Evolutionary conservation across 1,284 basidiomycete genomes (phyloP).

Genomic region (Meripilus lineatus): DNA sequence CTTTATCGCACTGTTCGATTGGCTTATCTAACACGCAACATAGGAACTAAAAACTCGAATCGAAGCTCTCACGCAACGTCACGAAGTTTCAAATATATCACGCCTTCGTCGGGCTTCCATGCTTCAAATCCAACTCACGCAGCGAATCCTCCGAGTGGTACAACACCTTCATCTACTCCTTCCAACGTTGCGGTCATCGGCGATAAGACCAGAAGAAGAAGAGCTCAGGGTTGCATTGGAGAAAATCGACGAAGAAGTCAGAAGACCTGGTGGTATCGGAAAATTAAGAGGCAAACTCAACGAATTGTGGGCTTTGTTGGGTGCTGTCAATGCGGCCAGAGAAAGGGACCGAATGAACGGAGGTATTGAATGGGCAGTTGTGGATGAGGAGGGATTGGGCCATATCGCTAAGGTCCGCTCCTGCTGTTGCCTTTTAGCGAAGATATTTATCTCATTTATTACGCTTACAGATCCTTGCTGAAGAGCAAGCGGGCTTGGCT

Average conservation of each 20-base stretch:
- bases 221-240: constrained; percentile 65
- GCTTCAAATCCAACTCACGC: constrained; percentile 68
- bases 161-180: constrained; percentile 79
- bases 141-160: constrained; percentile 70
- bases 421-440: not conserved
- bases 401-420: constrained; percentile 67
- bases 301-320: constrained; percentile 83
- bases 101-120: constrained; percentile 64
- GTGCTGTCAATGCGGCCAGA: constrained; percentile 65
- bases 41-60: constrained; percentile 69
- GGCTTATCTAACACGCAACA: too few species aligned
- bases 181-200: constrained; percentile 70
- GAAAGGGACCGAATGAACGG: constrained; percentile 48
- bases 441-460: not conserved
- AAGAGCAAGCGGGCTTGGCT: constrained; percentile 77
- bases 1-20: too few species aligned
- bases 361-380: constrained; percentile 71
- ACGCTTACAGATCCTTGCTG: constrained; percentile 58
- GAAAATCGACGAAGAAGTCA: constrained; percentile 71
- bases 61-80: constrained; percentile 57
- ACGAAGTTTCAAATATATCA: constrained; percentile 65
- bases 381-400: constrained; percentile 77
- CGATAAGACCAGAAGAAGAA: constrained; percentile 82
- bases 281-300: constrained; percentile 72
- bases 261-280: constrained; percentile 45